These are phyloP conservation scores for Acorus calamus DNA, from an alignment of 106 monocot genomes.

Conservation along the genomic window DNA sequence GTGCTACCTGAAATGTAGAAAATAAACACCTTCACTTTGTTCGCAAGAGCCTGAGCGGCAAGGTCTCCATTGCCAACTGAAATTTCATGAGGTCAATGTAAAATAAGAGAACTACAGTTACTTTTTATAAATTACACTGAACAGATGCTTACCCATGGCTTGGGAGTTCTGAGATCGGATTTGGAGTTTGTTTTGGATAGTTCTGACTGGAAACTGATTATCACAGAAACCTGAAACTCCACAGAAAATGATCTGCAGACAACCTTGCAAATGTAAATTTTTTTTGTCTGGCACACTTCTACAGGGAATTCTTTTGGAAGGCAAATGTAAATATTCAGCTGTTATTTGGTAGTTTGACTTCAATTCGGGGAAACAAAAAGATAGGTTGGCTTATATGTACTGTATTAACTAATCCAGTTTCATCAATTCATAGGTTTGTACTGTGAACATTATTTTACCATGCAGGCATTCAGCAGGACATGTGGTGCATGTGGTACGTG, in stretches of 20 bases:
- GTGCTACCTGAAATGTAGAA: too few species aligned
- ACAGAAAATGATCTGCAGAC: constrained; percentile 30
- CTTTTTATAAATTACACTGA: background rate
- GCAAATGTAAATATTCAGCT: too few species aligned
- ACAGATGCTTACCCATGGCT: constrained; percentile 28
- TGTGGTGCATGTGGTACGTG: too few species aligned
- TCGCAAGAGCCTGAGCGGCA: constrained; percentile 18
- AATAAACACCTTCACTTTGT: background rate
- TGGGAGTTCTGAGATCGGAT: constrained; percentile 31
- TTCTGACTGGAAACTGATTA: constrained; percentile 31
- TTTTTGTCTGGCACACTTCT: too few species aligned
- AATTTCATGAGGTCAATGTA: background rate
- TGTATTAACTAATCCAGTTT: too few species aligned
- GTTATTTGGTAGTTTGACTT: too few species aligned
- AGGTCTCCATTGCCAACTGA: constrained; percentile 27
- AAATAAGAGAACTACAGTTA: background rate
- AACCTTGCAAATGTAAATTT: background rate
- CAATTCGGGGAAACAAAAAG: too few species aligned
- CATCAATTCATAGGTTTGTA: too few species aligned
- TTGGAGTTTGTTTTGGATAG: constrained; percentile 30
- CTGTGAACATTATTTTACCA: too few species aligned
- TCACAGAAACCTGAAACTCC: constrained; percentile 35
- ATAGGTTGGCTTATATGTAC: too few species aligned
- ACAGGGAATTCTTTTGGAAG: too few species aligned
- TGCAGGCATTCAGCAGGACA: too few species aligned